Base-by-base conservation (phyloP, 805 yeast genomes). In the Candida chilensis region DNA sequence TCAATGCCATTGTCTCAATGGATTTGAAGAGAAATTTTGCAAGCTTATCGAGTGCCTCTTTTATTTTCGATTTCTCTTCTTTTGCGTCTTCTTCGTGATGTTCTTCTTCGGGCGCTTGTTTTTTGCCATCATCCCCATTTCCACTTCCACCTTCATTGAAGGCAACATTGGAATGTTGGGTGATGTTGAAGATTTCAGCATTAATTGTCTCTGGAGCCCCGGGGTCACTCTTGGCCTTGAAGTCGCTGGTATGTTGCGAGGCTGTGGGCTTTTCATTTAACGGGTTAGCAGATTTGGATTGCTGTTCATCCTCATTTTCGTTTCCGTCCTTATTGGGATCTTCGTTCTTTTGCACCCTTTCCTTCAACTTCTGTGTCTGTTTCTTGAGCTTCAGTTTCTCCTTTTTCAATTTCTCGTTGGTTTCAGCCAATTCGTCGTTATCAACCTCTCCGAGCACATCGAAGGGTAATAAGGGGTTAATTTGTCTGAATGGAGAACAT, bases 1-100 rank as follows among this genome's bases (percentile, higher is more conserved):
- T 81, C 27, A 83, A 74, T 3, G 83, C 75, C 0, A 78, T 75
- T 0, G 92, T 75, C 46, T 83, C 92, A 4, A 68, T 36, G 34
- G 75, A 65, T 41, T 73, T 77, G 32, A 52, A 40, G 0, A 47
- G 26, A 16, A 62, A 58, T 15, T 37, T 33, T 14, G 6, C 12
- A 7, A 20, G 16, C 28, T 20, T 28, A 11, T 10, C 8, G 8
- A 18, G 28, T 10, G 30, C 32, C 20, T 37, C 36, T 20, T 42
- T 34, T 15, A 31, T 34, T 5, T 35, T 16, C 3, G 37, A 37
- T 31, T 37, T 37, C 12, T 37, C 34, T 27, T 40, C 39, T 20
- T 39, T 35, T 20, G 33, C 33, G 29, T 35, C 28, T n/a, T 42
- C 33, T 27, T 40, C 33, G 13, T 38, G 32, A 27, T 42, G 38